phyloP scores from a whole-genome alignment of 306 rosid species.

The Morella rubra region DNA sequence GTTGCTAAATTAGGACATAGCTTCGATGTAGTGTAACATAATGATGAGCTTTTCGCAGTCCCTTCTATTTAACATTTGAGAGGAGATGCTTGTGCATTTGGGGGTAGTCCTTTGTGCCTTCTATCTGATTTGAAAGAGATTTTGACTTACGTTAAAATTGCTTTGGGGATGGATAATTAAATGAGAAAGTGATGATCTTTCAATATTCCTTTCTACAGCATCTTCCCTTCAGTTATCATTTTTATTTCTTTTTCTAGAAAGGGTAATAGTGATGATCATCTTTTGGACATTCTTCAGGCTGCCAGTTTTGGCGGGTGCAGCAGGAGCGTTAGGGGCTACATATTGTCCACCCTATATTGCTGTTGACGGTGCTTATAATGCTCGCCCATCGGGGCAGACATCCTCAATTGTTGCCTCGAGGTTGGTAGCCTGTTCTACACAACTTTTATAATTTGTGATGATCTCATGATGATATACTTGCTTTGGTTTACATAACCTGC shows the following conservation, averaged over 20 bases:
- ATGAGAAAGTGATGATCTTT: background rate
- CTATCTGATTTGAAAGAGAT: background rate
- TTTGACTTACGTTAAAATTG: background rate
- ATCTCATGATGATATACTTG: background rate
- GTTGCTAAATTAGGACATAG: background rate
- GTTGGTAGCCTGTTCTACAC: constrained; percentile 28
- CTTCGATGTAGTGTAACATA: background rate
- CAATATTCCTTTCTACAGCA: background rate
- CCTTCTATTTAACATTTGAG: background rate
- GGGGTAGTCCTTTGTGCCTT: background rate
- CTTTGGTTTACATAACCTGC: background rate
- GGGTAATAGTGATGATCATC: background rate
- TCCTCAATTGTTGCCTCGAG: constrained; percentile 60
- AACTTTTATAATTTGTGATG: background rate
- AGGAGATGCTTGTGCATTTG: background rate
- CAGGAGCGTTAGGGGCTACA: constrained; percentile 81
- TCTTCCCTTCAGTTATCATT: background rate
- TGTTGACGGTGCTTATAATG: constrained; percentile 76
- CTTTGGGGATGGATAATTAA: background rate
- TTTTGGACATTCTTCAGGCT: constrained; percentile 52
- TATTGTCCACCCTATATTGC: constrained; percentile 83
- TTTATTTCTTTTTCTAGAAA: constrained; percentile 1
- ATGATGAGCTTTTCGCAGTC: background rate
- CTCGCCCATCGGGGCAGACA: constrained; percentile 75
- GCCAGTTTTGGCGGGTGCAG: constrained; percentile 94